Evolutionary conservation across 2,329 filamentous ascomycete species (phyloP), one percentile per base, ranked within the genome.

Genomic region (Colletotrichum magnum): DNA sequence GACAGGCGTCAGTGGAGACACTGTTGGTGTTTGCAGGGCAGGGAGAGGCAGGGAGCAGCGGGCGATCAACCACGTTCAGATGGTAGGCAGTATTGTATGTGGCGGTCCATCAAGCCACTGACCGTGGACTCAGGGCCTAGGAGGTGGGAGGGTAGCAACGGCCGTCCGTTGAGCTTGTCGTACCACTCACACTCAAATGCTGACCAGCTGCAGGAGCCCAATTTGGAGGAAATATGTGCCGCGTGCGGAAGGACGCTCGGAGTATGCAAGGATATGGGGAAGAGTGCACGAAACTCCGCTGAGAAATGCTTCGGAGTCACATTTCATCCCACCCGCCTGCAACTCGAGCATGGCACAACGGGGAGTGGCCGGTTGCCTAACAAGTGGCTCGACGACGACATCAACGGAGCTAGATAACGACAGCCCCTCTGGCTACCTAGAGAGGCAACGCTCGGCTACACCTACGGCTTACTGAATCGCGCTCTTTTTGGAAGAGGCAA

Each of bases 131-230:
- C 32, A 7, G 32, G 32, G 32, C 10, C 32, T 36, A 10, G 32
- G 26, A 21, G 15, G 18, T 36, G 32, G 32, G 26, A 21, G 15
- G 18, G 54, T 59, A 47, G 26, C n/a, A 32, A 59, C 48, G 18
- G 21, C 47, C 47, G 28, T 66, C 47, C 47, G 28, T 66, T 48
- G 47, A 62, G 58, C 50, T 62, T 21, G 50, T 53, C 58, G 58
- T 62, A 62, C 48, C 58, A 62, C 41, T 62, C 32, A 16, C 10
- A 10, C 28, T 47, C 13, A 36, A 36, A 36, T 24, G 58, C 58
- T 53, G 58, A 53, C 58, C 58, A 62, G 58, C 48, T 62, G 58
- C 58, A 62, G 48, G 24, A 43, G 47, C 47, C 48, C 58, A 61
- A 28, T 61, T 50, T 21, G 57, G 43, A 59, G 26, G 7, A 16